Evolutionary conservation across 176 grass and related monocot genomes (phyloP), one percentile per base, ranked within the genome.

Genomic region (Poa annua): DNA sequence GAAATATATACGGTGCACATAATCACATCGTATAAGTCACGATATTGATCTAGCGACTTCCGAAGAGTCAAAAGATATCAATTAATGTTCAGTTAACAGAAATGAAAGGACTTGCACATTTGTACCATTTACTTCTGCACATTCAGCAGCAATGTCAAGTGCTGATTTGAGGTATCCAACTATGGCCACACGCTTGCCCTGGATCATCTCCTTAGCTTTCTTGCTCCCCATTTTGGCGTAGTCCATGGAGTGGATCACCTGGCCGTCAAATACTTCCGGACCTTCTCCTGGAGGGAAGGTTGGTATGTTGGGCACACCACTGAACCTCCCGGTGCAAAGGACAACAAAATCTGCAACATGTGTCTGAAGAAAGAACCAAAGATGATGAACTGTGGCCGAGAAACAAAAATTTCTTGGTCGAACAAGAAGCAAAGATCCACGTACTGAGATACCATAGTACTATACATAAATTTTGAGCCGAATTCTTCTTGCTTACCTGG

Each of bases 241-340:
- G 41, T 71, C 68, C 68, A 71, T 71, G 10, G 68, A 89, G 45
- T 92, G 83, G 16, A 92, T 74, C 42, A 89, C 83, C 59, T 60
- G 52, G 15, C 86, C 90, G 1, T 71, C 59, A 50, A 92, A 89
- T 66, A 78, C 75, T 63, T 92, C 80, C 41, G 83, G 90, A 22
- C 90, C 90, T 52, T 76, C 44, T 65, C 84, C 77, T 34, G 21
- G 4, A 7, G 86, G 79, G 33, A 89, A 92, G 1, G 75, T 48
- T 6, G 90, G 90, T 77, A 84, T 86, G 60, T 84, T 80, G 14
- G 90, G 90, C 25, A 81, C 38, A 36, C 90, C 83, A 83, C 83
- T 92, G 61, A 92, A 89, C 50, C 83, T 81, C 50, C 90, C 90
- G 29, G 89, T 79, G 49, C 83, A 92, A 32, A 92, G 90, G 59